Conservation (phyloP, 192 early-diverging fungal genomes). For the Entrophospora sp. region DNA sequence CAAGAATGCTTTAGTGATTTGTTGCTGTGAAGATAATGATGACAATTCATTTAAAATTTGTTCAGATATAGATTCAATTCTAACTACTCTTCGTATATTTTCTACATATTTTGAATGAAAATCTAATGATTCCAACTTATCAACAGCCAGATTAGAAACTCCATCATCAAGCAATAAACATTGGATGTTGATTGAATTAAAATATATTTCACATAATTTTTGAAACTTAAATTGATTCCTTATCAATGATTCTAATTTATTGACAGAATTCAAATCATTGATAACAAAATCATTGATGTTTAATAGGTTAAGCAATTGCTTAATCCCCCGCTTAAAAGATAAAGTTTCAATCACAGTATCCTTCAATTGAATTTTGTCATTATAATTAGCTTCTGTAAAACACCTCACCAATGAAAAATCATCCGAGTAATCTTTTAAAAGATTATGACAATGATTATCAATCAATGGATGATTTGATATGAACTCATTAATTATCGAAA, state of each 20-base stretch:
- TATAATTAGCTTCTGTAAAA: not conserved
- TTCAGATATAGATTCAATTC: conserved; percentile 12
- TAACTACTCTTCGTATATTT: not conserved
- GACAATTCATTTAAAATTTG: not conserved
- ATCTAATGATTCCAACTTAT: not conserved
- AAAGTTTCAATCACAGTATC: not conserved
- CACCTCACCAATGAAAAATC: not conserved
- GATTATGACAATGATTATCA: conserved; percentile 10
- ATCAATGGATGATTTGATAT: no score
- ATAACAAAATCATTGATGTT: no score
- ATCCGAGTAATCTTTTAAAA: not conserved
- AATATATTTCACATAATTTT: conserved; percentile 3
- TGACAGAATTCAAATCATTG: no score
- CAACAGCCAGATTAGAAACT: no score
- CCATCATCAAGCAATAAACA: conserved; percentile 13
- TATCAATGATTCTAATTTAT: no score
- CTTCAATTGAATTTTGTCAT: conserved; percentile 9
- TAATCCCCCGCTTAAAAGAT: not conserved
- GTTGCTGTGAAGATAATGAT: no score
- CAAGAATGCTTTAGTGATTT: not conserved
- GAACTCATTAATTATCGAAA: no score
- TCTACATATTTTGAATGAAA: conserved; percentile 3
- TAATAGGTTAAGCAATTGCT: not conserved
- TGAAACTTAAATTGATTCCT: not conserved
- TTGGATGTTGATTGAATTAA: conserved; percentile 4